Evolutionary conservation across 768 basidiomycete genomes (phyloP).

Genomic region (Pisolithus sp.): DNA sequence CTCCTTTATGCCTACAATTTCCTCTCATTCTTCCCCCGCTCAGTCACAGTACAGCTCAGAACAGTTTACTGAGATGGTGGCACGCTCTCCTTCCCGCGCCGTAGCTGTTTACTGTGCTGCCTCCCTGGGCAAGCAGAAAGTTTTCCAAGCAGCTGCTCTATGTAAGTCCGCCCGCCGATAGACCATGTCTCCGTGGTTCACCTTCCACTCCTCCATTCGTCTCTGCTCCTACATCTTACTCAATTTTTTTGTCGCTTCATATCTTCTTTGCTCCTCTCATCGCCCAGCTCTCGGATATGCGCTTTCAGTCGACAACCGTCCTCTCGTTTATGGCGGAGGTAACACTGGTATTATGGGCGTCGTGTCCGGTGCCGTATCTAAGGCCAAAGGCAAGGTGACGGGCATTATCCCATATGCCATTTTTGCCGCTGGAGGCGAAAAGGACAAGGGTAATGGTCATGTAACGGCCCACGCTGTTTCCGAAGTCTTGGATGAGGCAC

Average conservation of each 20-base stretch:
- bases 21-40: constrained; percentile 1
- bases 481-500: constrained; percentile 24
- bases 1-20: constrained; percentile 8
- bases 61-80: constrained; percentile 20
- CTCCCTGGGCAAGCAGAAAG: constrained; percentile 53
- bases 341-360: constrained; percentile 80
- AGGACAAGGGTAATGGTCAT: constrained; percentile 35
- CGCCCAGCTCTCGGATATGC: constrained; percentile 65
- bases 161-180: constrained; percentile 44
- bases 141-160: constrained; percentile 59
- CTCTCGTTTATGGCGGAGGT: constrained; percentile 86
- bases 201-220: not conserved
- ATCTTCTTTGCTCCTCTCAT: not conserved
- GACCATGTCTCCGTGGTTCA: not conserved
- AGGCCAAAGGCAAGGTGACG: constrained; percentile 55
- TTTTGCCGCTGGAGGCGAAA: constrained; percentile 57
- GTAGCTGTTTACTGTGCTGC: constrained; percentile 87
- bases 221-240: not conserved
- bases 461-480: constrained; percentile 15
- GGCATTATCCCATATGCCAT: constrained; percentile 81
- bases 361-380: constrained; percentile 59
- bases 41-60: constrained; percentile 3
- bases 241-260: not conserved
- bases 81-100: constrained; percentile 29
- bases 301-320: constrained; percentile 50